A percentile compares a stretch with the other conserved stretches of the same genome.
Evolutionary conservation across 768 basidiomycete species (phyloP).

Genomic region (Lentinula boryana): DNA sequence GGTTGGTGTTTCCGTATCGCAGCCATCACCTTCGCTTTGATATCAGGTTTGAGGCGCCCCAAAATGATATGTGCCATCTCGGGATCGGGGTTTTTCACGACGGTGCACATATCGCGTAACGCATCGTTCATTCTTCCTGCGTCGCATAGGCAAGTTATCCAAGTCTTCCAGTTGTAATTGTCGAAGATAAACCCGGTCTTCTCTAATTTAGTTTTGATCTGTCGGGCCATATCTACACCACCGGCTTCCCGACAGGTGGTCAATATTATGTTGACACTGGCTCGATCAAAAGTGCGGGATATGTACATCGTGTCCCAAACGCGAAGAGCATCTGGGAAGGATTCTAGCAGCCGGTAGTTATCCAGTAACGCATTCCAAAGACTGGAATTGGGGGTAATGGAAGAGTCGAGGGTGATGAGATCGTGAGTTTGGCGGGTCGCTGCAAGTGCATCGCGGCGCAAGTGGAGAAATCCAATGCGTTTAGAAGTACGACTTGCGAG

Average conservation of each 20-base stretch:
- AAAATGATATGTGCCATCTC: conserved; percentile 28
- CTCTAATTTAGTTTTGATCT: conserved; percentile 48
- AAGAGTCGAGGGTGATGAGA: conserved; percentile 70
- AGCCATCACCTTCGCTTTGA: conserved; percentile 37
- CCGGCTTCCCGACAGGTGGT: conserved; percentile 74
- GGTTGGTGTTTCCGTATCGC: conserved; percentile 36
- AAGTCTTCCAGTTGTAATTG: conserved; percentile 71
- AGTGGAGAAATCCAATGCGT: neutral
- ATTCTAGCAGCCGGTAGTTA: conserved; percentile 76
- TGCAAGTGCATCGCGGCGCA: neutral
- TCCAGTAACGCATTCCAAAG: conserved; percentile 87
- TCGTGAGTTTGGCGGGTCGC: conserved; percentile 62
- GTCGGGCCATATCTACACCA: conserved; percentile 42
- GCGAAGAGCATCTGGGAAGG: conserved; percentile 63
- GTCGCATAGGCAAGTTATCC: conserved; percentile 84
- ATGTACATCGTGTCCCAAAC: conserved; percentile 76
- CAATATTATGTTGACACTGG: conserved; percentile 75
- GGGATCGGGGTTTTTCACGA: conserved; percentile 56
- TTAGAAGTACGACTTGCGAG: conserved; percentile 25
- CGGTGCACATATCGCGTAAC: conserved; percentile 50
- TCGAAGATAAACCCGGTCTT: conserved; percentile 49
- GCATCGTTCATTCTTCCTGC: conserved; percentile 63
- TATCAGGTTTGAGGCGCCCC: conserved; percentile 20
- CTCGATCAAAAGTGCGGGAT: conserved; percentile 49
- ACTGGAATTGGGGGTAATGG: conserved; percentile 61